Percentiles rank a stretch among this genome's conserved stretches.
These are phyloP conservation scores for Coccomyxa subellipsoidea DNA, from an alignment of 163 green algal genomes.

Conservation along the genomic window DNA sequence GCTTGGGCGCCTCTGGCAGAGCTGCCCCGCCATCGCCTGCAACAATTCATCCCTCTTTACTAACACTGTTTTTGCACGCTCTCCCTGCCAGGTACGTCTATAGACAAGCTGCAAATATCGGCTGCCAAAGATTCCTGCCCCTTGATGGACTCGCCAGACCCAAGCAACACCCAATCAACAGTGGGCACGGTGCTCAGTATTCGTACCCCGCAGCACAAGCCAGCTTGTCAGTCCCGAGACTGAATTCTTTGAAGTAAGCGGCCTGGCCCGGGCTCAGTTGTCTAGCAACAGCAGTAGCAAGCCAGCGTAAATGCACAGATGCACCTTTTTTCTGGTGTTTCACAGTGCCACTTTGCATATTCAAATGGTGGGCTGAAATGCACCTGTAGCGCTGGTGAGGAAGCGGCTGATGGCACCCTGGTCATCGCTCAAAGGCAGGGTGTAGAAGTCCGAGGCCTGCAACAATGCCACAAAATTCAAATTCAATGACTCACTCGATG, in stretches of 20 bases:
- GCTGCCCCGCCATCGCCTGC: neutral
- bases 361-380: neutral
- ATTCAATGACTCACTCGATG: too few relatives aligned
- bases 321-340: neutral
- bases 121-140: too few relatives aligned
- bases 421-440: conserved; percentile 18
- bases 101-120: neutral
- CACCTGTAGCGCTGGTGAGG: conserved; percentile 16
- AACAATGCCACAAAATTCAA: too few relatives aligned
- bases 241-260: too few relatives aligned
- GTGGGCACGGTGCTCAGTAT: too few relatives aligned
- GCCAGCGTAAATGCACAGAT: too few relatives aligned
- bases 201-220: too few relatives aligned
- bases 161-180: too few relatives aligned
- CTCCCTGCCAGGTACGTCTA: neutral
- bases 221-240: too few relatives aligned
- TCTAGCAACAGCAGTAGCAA: too few relatives aligned
- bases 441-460: conserved; percentile 56
- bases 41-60: neutral
- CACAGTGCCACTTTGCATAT: neutral
- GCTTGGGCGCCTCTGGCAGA: neutral
- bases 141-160: too few relatives aligned
- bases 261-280: too few relatives aligned
- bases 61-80: neutral
- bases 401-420: conserved; percentile 41